These are phyloP conservation scores for Penicillium crystallinum DNA, from an alignment of 495 filamentous ascomycete species.

Conservation along the genomic window DNA sequence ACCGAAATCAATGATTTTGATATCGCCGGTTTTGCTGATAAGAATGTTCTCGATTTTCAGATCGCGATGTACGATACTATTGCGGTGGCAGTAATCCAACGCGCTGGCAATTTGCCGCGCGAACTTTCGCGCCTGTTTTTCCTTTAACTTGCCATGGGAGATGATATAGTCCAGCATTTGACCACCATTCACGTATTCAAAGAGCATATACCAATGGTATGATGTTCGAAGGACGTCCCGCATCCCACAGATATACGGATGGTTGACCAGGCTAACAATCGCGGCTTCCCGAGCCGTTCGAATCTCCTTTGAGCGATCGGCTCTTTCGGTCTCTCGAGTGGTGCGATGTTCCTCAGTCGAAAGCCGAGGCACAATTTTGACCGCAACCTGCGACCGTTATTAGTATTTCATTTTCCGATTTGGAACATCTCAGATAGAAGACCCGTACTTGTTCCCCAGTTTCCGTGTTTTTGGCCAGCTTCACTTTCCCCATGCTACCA, in stretches of 20 bases:
- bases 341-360: constrained; percentile 81
- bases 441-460: constrained; percentile 70
- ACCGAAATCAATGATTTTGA: constrained; percentile 99
- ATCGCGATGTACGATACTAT: constrained; percentile 97
- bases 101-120: constrained; percentile 95
- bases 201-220: constrained; percentile 99
- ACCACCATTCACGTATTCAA: constrained; percentile 98
- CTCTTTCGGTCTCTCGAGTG: constrained; percentile 73
- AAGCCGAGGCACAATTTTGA: constrained; percentile 94
- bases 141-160: constrained; percentile 92
- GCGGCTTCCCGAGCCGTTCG: constrained; percentile 93
- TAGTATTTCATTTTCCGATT: background rate
- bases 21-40: constrained; percentile 98
- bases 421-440: background rate
- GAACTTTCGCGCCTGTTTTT: constrained; percentile 98
- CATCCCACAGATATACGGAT: constrained; percentile 96
- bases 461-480: constrained; percentile 76
- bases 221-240: constrained; percentile 91
- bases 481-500: constrained; percentile 96
- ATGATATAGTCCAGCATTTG: constrained; percentile 99
- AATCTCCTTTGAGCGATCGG: constrained; percentile 94
- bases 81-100: constrained; percentile 97
- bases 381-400: constrained; percentile 63
- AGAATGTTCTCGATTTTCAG: constrained; percentile 99
- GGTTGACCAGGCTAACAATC: constrained; percentile 90